Evolutionary conservation across 2,329 filamentous ascomycete genomes (phyloP).

Genomic region (Talaromyces piceae): DNA sequence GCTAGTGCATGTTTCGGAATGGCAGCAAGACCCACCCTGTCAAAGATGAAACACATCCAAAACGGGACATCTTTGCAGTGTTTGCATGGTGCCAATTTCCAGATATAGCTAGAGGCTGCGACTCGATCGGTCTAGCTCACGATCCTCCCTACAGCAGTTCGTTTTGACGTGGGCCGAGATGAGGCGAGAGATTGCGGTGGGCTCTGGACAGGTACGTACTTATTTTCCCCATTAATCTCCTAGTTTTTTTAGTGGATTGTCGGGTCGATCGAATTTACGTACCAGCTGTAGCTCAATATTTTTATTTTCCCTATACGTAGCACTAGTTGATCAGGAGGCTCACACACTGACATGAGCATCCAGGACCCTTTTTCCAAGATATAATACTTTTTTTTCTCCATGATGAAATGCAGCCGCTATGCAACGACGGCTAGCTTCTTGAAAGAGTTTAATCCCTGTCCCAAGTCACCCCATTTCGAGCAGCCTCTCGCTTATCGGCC

Average conservation of each 20-base stretch:
- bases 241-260: neutral
- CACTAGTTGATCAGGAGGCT: too few species aligned
- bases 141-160: neutral
- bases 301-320: neutral
- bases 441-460: constrained; percentile 10
- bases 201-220: too few species aligned
- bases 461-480: constrained; percentile 13
- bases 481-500: constrained; percentile 26
- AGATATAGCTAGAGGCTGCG: neutral
- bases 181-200: neutral
- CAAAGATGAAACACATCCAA: neutral
- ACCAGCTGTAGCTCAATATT: too few species aligned
- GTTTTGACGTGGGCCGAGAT: neutral
- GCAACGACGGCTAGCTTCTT: neutral
- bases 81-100: neutral
- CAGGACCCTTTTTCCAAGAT: too few species aligned
- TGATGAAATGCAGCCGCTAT: neutral
- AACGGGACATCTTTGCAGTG: neutral
- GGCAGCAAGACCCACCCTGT: neutral
- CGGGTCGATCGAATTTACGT: neutral
- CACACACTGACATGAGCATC: too few species aligned
- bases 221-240: neutral
- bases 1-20: neutral
- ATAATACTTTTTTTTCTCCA: neutral
- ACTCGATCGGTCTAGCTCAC: neutral